A percentile compares a stretch with the other conserved stretches of the same genome.
Conservation (phyloP, 1,139 yeast species). For the Torulaspora pretoriensis region DNA sequence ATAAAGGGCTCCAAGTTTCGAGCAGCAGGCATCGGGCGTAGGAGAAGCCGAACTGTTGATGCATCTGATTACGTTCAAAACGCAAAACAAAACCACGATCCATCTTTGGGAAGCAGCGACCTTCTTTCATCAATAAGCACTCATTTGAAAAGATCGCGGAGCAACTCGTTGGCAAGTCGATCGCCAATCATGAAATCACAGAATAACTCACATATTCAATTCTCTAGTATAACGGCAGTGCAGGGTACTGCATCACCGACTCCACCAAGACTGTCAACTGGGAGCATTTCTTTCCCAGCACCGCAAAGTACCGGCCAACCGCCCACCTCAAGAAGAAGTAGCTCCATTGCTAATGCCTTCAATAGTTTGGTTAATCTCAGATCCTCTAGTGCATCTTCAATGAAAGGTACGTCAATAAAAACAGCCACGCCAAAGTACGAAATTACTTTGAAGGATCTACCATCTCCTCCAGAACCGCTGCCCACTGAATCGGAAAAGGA, state of each 20-base stretch:
- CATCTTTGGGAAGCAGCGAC: conserved; percentile 5
- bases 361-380: conserved; percentile 37
- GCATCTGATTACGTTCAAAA: conserved; percentile 22
- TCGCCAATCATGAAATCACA: conserved; percentile 12
- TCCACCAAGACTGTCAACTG: conserved; percentile 9
- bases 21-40: conserved; percentile 17
- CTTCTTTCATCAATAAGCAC: conserved; percentile 12
- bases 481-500: conserved; percentile 38
- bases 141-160: conserved; percentile 13
- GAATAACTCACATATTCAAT: conserved; percentile 5
- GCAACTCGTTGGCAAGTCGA: conserved; percentile 11
- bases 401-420: conserved; percentile 14
- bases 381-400: conserved; percentile 27
- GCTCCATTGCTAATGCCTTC: conserved; percentile 38
- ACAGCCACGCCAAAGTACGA: conserved; percentile 15
- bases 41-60: conserved; percentile 35
- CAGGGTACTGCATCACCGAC: conserved; percentile 8
- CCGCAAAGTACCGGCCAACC: conserved; percentile 4
- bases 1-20: conserved; percentile 9
- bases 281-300: conserved; percentile 11
- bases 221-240: conserved; percentile 6
- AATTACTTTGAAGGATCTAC: conserved; percentile 22
- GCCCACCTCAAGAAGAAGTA: conserved; percentile 32
- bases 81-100: conserved; percentile 5
- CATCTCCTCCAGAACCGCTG: conserved; percentile 35